Conservation (phyloP, 345 rosid genomes). For the Combretum micranthum region DNA sequence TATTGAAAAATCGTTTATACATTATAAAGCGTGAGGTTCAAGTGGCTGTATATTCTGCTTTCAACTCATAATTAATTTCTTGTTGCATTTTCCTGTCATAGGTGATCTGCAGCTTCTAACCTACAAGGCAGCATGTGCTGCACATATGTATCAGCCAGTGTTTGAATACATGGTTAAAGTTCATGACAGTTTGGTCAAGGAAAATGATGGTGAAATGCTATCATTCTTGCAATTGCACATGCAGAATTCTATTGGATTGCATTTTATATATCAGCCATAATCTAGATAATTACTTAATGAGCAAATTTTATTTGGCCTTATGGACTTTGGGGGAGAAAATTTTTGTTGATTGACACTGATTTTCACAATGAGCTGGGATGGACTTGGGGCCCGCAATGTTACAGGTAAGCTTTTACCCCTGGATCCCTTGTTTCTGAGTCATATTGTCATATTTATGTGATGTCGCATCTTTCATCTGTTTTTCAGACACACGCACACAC, state of each 20-base stretch:
- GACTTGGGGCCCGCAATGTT: too few relatives aligned
- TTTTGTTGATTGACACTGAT: too few relatives aligned
- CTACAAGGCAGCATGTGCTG: constrained; percentile 71
- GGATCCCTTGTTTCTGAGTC: too few relatives aligned
- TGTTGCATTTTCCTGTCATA: constrained; percentile 7
- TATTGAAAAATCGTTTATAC: too few relatives aligned
- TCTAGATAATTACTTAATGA: not conserved
- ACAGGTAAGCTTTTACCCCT: too few relatives aligned
- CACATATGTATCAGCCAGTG: constrained; percentile 55
- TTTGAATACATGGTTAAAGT: constrained; percentile 40
- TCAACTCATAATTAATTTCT: not conserved
- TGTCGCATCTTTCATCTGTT: too few relatives aligned
- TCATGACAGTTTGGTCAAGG: constrained; percentile 18
- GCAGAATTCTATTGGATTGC: constrained; percentile 27
- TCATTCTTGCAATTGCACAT: constrained; percentile 37
- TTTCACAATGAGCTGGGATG: too few relatives aligned
- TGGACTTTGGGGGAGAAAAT: too few relatives aligned
- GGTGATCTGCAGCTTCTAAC: constrained; percentile 46
- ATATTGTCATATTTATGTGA: too few relatives aligned
- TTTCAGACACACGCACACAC: too few relatives aligned
- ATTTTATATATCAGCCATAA: constrained; percentile 12
- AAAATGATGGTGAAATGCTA: constrained; percentile 23
- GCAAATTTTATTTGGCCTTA: too few relatives aligned
- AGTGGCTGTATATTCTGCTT: not conserved
- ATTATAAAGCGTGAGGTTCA: too few relatives aligned